Evolutionary conservation across 164 flowering plant species (phyloP), one percentile per base, ranked within the genome.

Genomic region (Houttuynia cordata): DNA sequence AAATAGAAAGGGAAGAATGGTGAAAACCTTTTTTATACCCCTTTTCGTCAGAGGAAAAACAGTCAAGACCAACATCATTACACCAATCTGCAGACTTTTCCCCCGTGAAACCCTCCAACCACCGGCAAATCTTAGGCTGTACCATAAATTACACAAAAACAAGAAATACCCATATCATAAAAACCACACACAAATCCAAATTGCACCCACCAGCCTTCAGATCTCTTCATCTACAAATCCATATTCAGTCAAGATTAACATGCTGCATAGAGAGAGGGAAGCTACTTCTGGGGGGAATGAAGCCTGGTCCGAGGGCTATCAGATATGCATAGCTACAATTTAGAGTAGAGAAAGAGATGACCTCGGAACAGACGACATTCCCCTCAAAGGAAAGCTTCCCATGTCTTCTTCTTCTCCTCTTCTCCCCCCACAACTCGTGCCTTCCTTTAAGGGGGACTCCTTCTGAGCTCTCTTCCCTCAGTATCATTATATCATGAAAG

Each of bases 361-460:
- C 87, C 88, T 83, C 88, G 87, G 75, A 84, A 87, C 87, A 83
- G 82, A 85, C 87, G 82, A 83, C 86, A 83, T 78, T 79, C 87
- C 87, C 86, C 87, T 76, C 87, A 85, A 85, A 71, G n/a, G 53
- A 37, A 59, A 67, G 71, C 77, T 71, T 70, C 79, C 77, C 20
- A 37, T 18, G 59, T 59, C 53, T 41, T 50, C 62, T 61, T 10
- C 18, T 18, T 30, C 57, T 34, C 47, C 42, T 51, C 1, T n/a
- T 53, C 13, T 24, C 58, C 62, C 30, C 66, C 64, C 73, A 57
- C 37, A 52, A 65, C 51, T 60, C 67, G 21, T 68, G 65, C 55
- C 62, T 62, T 59, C 45, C 60, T 51, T 67, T 24, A 45, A 64
- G 51, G 70, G 67, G 24, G 65, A 56, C 67, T 53, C 56, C 55